Base-by-base conservation (phyloP, 345 rosid genomes). In the Citrus mangshanensis region DNA sequence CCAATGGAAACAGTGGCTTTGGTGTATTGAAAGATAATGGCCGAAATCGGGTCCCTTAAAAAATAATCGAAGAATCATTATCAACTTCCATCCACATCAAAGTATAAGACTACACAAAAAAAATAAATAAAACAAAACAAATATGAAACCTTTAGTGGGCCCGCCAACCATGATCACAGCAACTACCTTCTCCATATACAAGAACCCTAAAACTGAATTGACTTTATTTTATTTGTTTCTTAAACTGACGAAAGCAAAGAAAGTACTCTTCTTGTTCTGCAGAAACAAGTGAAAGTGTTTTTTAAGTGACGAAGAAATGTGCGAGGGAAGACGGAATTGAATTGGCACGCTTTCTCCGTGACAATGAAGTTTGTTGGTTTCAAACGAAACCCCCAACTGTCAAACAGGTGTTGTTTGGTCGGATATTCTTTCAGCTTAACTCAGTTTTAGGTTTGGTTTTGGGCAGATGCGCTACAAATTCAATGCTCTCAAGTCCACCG, bases 81-180 rank as follows among this genome's bases (percentile, higher is more conserved):
- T 49, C 75, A 77, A 79, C 67, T 70, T 46, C 58, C 24, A 65
- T 24, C 68, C 37, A 58, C 19, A 16, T n/a, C 65, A 40, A 61
- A 25, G 49, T 42, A 65, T 28, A 60, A 30, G 58, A 35, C 28
- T 16, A 32, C 77, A 35, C 76, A 35, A 72, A 4, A 7, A 0
- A 4, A 0, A 42, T 67, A 51, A 68, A 40, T 49, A 54, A 46
- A 68, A 64, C 9, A 14, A 9, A 7, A 34, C 2, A 27, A 37
- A 67, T 7, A 61, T 54, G 9, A 70, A 56, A 90, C 98, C 97
- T 93, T 91, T 92, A 54, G 98, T 92, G 65, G 98, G 96, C 21
- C 98, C 97, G 69, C 98, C 98, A 30, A 93, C 98, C 95, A 93
- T 88, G 83, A 93, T 93, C 80, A 93, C 97, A 70, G 95, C 98